phyloP scores from a whole-genome alignment of 2,329 filamentous ascomycete species.

The Neofusicoccum umdonicola region DNA sequence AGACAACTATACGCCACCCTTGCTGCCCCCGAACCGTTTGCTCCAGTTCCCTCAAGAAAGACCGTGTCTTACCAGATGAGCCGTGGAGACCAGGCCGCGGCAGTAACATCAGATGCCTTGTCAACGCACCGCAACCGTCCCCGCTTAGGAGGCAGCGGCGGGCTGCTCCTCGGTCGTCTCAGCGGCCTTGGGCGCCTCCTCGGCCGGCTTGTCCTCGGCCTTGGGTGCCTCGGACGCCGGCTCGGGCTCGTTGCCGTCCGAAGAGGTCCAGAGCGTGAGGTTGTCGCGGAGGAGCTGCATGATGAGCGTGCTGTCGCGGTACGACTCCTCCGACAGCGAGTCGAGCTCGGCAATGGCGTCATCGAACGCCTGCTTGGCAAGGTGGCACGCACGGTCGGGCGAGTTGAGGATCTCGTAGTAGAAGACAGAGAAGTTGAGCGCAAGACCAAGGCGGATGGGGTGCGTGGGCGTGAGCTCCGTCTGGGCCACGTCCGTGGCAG shows the following conservation, averaged over 20 bases:
- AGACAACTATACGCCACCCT: slow-evolving; percentile 18
- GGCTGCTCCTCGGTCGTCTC: slow-evolving; percentile 30
- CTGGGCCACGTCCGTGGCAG: slow-evolving; percentile 83
- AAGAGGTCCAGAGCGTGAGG: slow-evolving; percentile 99
- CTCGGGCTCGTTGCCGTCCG: slow-evolving; percentile 75
- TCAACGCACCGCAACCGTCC: slow-evolving; percentile 1
- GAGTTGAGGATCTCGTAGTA: slow-evolving; percentile 99
- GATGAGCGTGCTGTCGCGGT: slow-evolving; percentile 98
- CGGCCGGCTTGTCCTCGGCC: slow-evolving; percentile 39
- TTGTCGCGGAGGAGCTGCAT: slow-evolving; percentile 99
- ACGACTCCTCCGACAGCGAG: slow-evolving; percentile 96
- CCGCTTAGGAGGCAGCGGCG: slow-evolving; percentile 13
- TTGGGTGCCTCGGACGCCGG: slow-evolving; percentile 53
- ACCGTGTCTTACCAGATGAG: slow-evolving; percentile 14
- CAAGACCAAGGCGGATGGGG: slow-evolving; percentile 88
- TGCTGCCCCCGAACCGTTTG: slow-evolving; percentile 15
- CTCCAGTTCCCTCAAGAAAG: slow-evolving; percentile 16
- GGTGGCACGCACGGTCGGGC: slow-evolving; percentile 95
- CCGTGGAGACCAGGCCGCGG: slow-evolving; percentile 14
- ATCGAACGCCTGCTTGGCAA: slow-evolving; percentile 93
- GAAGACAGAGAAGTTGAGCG: slow-evolving; percentile 97
- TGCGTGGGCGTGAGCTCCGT: slow-evolving; percentile 88
- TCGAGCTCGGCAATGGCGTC: slow-evolving; percentile 99
- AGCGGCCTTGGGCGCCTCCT: slow-evolving; percentile 51
- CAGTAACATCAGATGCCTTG: slow-evolving; percentile 13